Evolutionary conservation across 176 grass and related monocot genomes (phyloP), one percentile per base, ranked within the genome.

Genomic region (Eleusine coracana): DNA sequence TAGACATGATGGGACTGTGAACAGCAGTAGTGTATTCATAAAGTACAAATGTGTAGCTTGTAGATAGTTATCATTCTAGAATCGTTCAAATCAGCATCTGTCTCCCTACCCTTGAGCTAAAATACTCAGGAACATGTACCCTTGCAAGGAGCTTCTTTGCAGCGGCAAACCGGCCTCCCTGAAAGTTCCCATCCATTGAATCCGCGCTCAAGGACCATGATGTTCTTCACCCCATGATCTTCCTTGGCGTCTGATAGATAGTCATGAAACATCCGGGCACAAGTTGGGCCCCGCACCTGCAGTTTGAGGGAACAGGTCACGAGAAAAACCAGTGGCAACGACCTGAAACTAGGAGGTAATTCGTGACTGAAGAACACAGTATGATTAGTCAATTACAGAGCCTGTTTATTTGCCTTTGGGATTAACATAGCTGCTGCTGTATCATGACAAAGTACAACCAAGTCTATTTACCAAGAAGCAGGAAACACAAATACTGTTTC

Each of bases 161-260:
- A 97, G 72, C 78, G 79, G 82, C 95, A 97, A 73, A 97, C 82
- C 36, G 92, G 84, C 41, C 59, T 91, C 27, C 92, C 90, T 31
- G 88, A 90, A 82, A 62, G 49, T 28, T 94, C 88, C 95, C 95
- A 97, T 73, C 92, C 95, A 68, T 94, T 91, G 74, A 94, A 97
- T 63, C 95, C 95, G 78, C 54, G 88, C 51, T 94, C 95, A 50
- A 97, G 87, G 88, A 97, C 84, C 81, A 87, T 55, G 69, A 97
- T 77, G 31, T 83, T 92, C 75, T 90, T 92, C 79, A 91, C 25
- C 5, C 40, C 86, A 4, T 74, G 36, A 56, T 87, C 92, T 84
- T 94, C 86, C 66, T 94, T 87, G 12, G 77, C 58, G 49, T 89
- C 78, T 31, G 81, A 77, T 55, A 94, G 81, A 55, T 94, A 91